phyloP scores from a whole-genome alignment of 106 monocot species.

The Gastrodia elata region DNA sequence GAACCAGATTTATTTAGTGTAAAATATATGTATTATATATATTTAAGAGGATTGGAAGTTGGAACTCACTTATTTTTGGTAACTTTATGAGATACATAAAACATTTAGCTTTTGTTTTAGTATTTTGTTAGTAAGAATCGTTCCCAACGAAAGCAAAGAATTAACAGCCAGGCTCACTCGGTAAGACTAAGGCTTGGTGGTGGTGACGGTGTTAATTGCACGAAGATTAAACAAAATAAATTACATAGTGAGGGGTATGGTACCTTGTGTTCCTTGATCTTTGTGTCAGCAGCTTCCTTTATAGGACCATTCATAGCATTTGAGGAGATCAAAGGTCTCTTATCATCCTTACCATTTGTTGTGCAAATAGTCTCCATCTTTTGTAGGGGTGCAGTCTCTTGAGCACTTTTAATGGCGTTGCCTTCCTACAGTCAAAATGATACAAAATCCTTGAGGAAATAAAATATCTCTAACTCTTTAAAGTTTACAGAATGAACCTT shows the following conservation, averaged over 20 bases:
- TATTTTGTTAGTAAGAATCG: too few relatives aligned
- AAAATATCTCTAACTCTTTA: not conserved
- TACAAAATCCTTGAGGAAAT: not conserved
- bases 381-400: not conserved
- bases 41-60: too few relatives aligned
- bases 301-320: not conserved
- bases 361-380: not conserved
- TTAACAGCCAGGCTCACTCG: too few relatives aligned
- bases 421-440: constrained; percentile 1
- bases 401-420: not conserved
- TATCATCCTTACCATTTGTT: not conserved
- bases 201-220: too few relatives aligned
- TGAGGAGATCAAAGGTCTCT: not conserved
- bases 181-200: too few relatives aligned
- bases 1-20: too few relatives aligned
- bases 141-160: not conserved
- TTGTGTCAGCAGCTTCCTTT: not conserved
- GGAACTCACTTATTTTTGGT: too few relatives aligned
- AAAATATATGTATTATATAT: too few relatives aligned
- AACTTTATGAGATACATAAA: too few relatives aligned
- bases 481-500: not conserved
- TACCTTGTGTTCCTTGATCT: not conserved
- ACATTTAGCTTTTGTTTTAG: too few relatives aligned
- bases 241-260: not conserved
- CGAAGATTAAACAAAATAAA: too few relatives aligned